A percentile compares a stretch with the other conserved stretches of the same genome.
These are phyloP conservation scores for Typha latifolia DNA, from an alignment of 176 grass and related monocot genomes.

Conservation along the genomic window DNA sequence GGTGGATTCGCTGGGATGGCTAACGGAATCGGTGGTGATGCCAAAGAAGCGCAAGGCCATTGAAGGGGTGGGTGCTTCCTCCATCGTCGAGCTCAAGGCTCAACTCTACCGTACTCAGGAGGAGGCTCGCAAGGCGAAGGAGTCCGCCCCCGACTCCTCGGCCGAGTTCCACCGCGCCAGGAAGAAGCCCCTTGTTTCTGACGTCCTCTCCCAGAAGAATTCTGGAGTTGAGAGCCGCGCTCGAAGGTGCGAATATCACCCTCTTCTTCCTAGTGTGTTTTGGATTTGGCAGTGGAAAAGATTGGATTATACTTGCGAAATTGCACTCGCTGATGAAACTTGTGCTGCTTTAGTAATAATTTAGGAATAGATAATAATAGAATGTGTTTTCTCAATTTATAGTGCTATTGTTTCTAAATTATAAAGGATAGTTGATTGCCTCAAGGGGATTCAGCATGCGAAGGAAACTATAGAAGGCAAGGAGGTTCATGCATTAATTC, in stretches of 20 bases:
- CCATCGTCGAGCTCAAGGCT: conserved; percentile 91
- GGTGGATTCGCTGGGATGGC: conserved; percentile 91
- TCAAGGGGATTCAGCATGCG: too few species aligned
- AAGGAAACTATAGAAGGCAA: too few species aligned
- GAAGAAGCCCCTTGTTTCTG: conserved; percentile 31
- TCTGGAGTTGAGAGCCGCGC: conserved; percentile 58
- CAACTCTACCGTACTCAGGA: conserved; percentile 89
- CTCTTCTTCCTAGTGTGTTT: not conserved
- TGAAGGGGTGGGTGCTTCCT: conserved; percentile 83
- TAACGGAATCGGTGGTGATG: conserved; percentile 90
- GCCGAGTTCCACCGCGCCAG: conserved; percentile 64
- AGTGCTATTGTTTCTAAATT: not conserved
- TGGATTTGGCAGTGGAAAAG: conserved; percentile 4
- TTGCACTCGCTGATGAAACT: not conserved
- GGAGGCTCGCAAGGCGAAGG: conserved; percentile 53
- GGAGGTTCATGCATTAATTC: too few species aligned
- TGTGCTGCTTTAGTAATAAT: too few species aligned
- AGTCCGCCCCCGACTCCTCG: conserved; percentile 20
- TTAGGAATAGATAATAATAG: not conserved
- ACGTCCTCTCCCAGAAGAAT: conserved; percentile 67
- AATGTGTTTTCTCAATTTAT: not conserved
- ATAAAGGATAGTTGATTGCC: too few species aligned
- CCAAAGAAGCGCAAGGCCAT: conserved; percentile 97
- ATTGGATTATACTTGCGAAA: not conserved
- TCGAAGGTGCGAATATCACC: conserved; percentile 35